Evolutionary conservation across 495 filamentous ascomycete genomes (phyloP).

Genomic region (Tuber microsphaerosporum): DNA sequence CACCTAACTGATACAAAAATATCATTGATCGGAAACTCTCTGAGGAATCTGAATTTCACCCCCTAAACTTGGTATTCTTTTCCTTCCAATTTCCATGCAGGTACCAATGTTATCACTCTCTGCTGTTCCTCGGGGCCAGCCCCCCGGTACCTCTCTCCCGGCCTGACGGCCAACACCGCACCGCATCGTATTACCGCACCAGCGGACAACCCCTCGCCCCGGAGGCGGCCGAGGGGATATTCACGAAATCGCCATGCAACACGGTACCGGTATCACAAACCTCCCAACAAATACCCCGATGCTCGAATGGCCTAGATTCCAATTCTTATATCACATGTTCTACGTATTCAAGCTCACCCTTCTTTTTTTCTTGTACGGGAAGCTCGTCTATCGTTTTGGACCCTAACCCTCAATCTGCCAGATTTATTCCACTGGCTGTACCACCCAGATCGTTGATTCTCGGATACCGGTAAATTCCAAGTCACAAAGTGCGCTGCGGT

Average conservation of each 20-base stretch:
- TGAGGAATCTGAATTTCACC: too few relatives aligned
- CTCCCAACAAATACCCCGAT: not conserved
- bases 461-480: not conserved
- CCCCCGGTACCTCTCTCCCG: not conserved
- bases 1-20: not conserved
- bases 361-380: not conserved
- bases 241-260: not conserved
- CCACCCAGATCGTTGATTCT: not conserved
- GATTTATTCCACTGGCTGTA: not conserved
- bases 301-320: not conserved
- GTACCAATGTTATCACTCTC: not conserved
- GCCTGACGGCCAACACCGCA: not conserved
- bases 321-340: conserved; percentile 1
- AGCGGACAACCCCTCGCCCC: not conserved
- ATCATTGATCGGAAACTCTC: not conserved
- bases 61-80: not conserved
- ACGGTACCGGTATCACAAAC: not conserved
- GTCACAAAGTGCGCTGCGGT: not conserved
- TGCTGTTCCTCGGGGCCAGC: not conserved
- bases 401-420: not conserved
- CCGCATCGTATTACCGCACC: not conserved
- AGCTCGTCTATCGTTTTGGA: not conserved
- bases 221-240: not conserved
- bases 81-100: not conserved
- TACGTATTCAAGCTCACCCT: not conserved